Evolutionary conservation across 2,329 filamentous ascomycete species (phyloP).

Genomic region (Claviceps citrina): DNA sequence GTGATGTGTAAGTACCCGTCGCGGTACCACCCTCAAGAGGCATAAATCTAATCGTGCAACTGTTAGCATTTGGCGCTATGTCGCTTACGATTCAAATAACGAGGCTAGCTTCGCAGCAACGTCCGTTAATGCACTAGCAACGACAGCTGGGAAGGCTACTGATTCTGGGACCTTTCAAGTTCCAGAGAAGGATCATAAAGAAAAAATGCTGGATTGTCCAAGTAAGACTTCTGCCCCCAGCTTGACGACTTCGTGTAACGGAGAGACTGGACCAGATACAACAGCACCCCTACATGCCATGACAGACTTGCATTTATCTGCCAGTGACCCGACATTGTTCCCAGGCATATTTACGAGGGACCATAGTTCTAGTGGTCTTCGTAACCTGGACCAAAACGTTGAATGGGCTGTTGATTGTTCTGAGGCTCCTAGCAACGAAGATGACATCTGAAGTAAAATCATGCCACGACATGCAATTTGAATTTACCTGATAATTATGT

Average conservation of each 20-base stretch:
- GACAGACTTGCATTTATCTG: constrained; percentile 34
- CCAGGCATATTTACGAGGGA: constrained; percentile 50
- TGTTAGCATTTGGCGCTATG: constrained; percentile 28
- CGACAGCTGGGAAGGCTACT: neutral
- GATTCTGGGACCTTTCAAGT: neutral
- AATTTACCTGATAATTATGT: too few relatives aligned
- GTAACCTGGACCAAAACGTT: constrained; percentile 14
- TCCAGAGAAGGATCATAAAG: neutral
- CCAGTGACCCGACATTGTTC: constrained; percentile 53
- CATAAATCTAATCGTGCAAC: neutral
- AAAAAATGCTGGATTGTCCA: neutral
- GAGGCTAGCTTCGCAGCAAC: constrained; percentile 8
- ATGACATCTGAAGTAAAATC: constrained; percentile 4
- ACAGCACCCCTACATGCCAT: constrained; percentile 23
- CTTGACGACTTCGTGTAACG: neutral
- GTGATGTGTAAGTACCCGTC: constrained; percentile 52
- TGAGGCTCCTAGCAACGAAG: constrained; percentile 8
- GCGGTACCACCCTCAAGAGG: constrained; percentile 1
- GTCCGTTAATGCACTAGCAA: neutral
- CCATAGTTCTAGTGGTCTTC: constrained; percentile 26
- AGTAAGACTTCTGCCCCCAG: neutral
- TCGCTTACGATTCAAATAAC: constrained; percentile 17
- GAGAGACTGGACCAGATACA: constrained; percentile 16
- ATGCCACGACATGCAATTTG: neutral
- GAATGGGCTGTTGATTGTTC: constrained; percentile 11